Evolutionary conservation across 805 yeast species (phyloP).

Genomic region (Kregervanrija fluxuum): DNA sequence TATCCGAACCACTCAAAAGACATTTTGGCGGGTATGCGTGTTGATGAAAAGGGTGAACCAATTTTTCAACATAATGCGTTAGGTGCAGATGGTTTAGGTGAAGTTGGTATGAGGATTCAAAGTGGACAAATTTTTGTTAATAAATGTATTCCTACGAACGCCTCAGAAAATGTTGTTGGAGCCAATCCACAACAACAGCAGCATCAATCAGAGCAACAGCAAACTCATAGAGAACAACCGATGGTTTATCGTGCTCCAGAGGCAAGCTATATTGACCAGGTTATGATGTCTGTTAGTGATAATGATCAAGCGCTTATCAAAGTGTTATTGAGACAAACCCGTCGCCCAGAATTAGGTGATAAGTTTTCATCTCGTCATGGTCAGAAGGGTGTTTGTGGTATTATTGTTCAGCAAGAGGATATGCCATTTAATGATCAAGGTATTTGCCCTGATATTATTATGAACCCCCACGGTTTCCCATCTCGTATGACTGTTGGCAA

Average conservation of each 20-base stretch:
- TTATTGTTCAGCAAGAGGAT: conserved; percentile 94
- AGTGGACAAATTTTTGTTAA: conserved; percentile 93
- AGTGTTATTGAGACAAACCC: conserved; percentile 86
- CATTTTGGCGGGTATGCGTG: conserved; percentile 85
- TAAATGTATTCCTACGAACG: conserved; percentile 85
- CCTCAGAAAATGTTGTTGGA: conserved; percentile 56
- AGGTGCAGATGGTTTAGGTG: conserved; percentile 95
- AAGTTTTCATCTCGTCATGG: conserved; percentile 97
- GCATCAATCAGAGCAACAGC: conserved; percentile 15
- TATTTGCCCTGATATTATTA: conserved; percentile 87
- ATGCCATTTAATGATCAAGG: conserved; percentile 94
- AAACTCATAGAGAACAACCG: conserved; percentile 82
- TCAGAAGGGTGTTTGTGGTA: conserved; percentile 98
- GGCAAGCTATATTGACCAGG: conserved; percentile 92
- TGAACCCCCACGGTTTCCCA: conserved; percentile 99
- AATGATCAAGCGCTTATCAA: conserved; percentile 92
- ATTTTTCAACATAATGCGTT: conserved; percentile 79
- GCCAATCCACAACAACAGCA: conserved; percentile 22
- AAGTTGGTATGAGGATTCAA: conserved; percentile 84
- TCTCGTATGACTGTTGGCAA: conserved; percentile 99
- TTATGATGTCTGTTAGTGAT: conserved; percentile 93
- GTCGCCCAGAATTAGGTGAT: conserved; percentile 97
- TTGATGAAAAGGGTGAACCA: conserved; percentile 72
- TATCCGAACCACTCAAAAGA: conserved; percentile 94
- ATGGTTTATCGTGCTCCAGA: conserved; percentile 91